Evolutionary conservation across 352 stramenopile genomes (phyloP), one percentile per base, ranked within the genome.

Genomic region (Plasmopara halstedii): DNA sequence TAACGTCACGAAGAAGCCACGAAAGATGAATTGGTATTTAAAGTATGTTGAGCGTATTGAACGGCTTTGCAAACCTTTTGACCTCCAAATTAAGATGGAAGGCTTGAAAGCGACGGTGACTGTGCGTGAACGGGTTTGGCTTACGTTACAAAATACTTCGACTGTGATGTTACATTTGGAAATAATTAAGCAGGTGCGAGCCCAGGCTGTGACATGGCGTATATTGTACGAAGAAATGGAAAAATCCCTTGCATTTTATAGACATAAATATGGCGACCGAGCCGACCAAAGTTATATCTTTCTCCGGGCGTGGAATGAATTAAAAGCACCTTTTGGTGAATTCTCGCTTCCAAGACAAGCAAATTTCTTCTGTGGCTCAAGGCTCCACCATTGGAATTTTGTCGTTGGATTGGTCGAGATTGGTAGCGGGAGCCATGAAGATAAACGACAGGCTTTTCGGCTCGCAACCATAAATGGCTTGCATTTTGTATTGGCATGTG

Each of bases 11-110:
- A 87, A 78, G 44, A 87, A 85, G 25, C 57, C 71, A 11, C 66
- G 77, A 3, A 89, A 85, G 37, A 69, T 85, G 55, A 72, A 66
- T 17, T 89, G 73, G 39, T 89, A 85, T 34, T 44, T 87, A 0
- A 71, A 85, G 31, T 85, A 85, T 27, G 56, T 66, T 10, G 48
- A 83, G 45, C 62, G 73, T 4, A 73, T 79, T 17, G 53, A 80
- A 36, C 42, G 65, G 0, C 41, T 71, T 6, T 78, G 61, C 18
- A 57, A 70, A 18, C 31, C 36, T 2, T 51, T 66, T 11, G 44
- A 66, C 4, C 52, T 81, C 8, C 70, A 70, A 29, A 50, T 89
- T 7, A 64, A 58, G 13, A 59, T 85, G 22, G 38, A 64, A 6
- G 49, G 67, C 2, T 55, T 56, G 19, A 64, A 64, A 42, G 73